Base-by-base conservation (phyloP, 2,329 filamentous ascomycete species). In the Ophiognomonia clavigignenti-juglandacearum region DNA sequence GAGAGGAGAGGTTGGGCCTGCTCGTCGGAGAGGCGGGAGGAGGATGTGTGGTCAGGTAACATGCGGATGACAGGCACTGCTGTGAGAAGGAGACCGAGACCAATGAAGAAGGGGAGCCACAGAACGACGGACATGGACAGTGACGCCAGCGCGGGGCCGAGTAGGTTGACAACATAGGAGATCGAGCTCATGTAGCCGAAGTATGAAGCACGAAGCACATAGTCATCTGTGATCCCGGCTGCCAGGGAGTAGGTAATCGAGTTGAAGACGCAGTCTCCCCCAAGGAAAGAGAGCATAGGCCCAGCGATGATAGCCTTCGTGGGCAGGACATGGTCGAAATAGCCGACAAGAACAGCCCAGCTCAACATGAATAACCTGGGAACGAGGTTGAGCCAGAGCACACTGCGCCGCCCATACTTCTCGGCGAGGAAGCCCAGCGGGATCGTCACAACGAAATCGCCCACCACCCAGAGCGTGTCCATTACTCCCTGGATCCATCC, bases 401-500 rank as follows among this genome's bases (percentile, higher is more conserved):
- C 61, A 1, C 51, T 38, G 1, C 61, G 62, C 3, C 66, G 64
- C 1, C 71, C 71, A 46, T 68, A 68, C 22, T 61, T 64, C 45
- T 74, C 70, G 0, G 70, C 69, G 7, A 73, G 54, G 39, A 72
- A 72, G 0, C 69, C 66, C 6, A 76, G 58, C 1, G 73, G 72
- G 27, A 75, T 72, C 1, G 73, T 73, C 69, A 74, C 70, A 31
- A 69, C 32, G 24, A 75, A 72, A 47, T 76, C 73, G 40, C 73
- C 72, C 6, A 68, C 66, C n/a, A 74, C 68, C 72, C 72, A 74
- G 1, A 66, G 54, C 2, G 70, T 72, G 43, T 76, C 73, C 65
- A 74, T 71, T 4, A 58, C 59, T 0, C 77, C 77, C 48, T 77
- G 72, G 4, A 80, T 64, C 64, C 71, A 70, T 3, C 76, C 78